Evolutionary conservation across 768 basidiomycete genomes (phyloP).

Genomic region (Clavulina sp.): DNA sequence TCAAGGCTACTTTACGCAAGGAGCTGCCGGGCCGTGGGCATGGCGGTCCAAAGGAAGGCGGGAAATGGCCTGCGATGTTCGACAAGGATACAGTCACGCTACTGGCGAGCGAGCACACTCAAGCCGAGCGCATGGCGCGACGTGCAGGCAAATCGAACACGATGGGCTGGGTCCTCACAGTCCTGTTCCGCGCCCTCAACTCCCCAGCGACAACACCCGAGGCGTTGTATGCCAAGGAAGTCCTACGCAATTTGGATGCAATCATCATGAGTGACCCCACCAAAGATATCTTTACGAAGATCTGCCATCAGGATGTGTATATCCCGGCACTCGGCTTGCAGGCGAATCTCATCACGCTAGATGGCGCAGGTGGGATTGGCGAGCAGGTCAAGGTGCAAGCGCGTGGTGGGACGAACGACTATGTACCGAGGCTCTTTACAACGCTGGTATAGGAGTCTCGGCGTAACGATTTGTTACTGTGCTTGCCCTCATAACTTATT

Average conservation of each 20-base stretch:
- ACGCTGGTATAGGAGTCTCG: no score
- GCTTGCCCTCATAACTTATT: no score
- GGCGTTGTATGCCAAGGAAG: neutral
- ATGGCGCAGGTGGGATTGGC: no score
- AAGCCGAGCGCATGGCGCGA: neutral
- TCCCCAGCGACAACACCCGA: neutral
- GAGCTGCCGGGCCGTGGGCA: neutral
- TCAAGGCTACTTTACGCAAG: conserved; percentile 31
- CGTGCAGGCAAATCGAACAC: neutral
- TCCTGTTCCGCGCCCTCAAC: neutral
- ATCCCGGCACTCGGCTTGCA: neutral
- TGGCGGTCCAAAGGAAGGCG: neutral
- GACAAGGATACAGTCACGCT: neutral
- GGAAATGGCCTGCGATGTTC: neutral
- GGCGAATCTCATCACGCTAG: no score
- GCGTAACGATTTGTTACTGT: no score
- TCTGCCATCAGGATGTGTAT: neutral
- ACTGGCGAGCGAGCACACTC: neutral
- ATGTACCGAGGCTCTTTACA: no score
- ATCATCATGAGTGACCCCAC: neutral
- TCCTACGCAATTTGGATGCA: neutral
- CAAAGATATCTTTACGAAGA: neutral
- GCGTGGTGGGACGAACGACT: no score
- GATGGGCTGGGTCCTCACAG: neutral
- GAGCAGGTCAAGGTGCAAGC: no score